Evolutionary conservation across 768 basidiomycete species (phyloP).

Genomic region (Rhodosporidiobolus sp.): DNA sequence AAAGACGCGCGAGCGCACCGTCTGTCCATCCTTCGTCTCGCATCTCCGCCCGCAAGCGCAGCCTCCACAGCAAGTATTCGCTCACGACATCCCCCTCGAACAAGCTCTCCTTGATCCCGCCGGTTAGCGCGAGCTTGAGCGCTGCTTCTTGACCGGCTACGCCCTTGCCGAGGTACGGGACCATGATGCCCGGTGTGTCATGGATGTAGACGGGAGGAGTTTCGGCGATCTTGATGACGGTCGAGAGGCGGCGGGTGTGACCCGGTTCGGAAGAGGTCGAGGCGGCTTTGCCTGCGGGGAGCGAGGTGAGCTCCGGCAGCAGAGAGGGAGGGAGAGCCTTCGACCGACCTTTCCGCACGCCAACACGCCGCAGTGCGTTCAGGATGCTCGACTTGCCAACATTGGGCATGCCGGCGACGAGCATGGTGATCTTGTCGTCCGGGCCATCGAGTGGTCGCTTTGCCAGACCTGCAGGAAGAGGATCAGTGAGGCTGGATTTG

Average conservation of each 20-base stretch:
- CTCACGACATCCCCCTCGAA: slow-evolving; percentile 49
- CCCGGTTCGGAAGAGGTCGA: slow-evolving; percentile 86
- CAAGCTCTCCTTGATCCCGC: slow-evolving; percentile 56
- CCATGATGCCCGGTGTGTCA: slow-evolving; percentile 95
- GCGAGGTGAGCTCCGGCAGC: not conserved
- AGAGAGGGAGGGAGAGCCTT: not conserved
- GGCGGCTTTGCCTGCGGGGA: slow-evolving; percentile 70
- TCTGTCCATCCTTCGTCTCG: slow-evolving; percentile 42
- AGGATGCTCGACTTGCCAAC: slow-evolving; percentile 94
- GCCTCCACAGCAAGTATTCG: slow-evolving; percentile 50
- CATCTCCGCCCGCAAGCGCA: slow-evolving; percentile 44
- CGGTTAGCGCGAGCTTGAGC: slow-evolving; percentile 86
- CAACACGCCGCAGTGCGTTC: slow-evolving; percentile 81
- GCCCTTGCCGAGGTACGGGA: slow-evolving; percentile 86
- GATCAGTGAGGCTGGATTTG: too few species aligned
- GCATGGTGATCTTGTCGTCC: slow-evolving; percentile 52
- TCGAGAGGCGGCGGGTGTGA: slow-evolving; percentile 81
- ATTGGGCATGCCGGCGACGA: slow-evolving; percentile 98
- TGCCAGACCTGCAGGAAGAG: slow-evolving; percentile 7
- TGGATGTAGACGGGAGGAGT: slow-evolving; percentile 82
- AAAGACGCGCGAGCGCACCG: slow-evolving; percentile 44
- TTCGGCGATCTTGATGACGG: slow-evolving; percentile 75
- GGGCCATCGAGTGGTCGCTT: slow-evolving; percentile 32
- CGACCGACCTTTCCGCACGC: slow-evolving; percentile 76
- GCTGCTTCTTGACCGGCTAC: slow-evolving; percentile 82